phyloP scores from a whole-genome alignment of 345 rosid species.

The Cardamine chenopodiifolia region DNA sequence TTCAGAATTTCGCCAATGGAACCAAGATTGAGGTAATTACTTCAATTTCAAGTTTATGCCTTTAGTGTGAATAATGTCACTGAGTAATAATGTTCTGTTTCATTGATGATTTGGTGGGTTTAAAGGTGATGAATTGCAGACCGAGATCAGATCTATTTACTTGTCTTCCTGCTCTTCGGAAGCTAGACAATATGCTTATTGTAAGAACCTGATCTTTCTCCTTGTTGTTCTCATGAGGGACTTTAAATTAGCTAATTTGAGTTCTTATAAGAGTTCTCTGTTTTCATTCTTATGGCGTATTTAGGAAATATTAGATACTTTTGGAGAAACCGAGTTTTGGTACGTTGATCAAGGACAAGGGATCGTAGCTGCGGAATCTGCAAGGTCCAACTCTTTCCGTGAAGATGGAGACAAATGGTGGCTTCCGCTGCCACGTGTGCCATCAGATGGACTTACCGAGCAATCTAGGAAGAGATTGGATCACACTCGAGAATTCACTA shows the following conservation, averaged over 20 bases:
- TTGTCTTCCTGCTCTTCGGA: slow-evolving; percentile 88
- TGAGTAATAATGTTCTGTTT: slow-evolving; percentile 5
- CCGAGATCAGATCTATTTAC: slow-evolving; percentile 85
- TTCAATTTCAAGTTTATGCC: not conserved
- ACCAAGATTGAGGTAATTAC: slow-evolving; percentile 82
- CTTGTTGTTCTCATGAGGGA: not conserved
- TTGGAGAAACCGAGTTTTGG: slow-evolving; percentile 81
- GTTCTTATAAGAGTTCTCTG: not conserved
- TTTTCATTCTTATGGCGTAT: not conserved
- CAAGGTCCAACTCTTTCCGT: slow-evolving; percentile 78
- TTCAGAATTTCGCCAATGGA: slow-evolving; percentile 85
- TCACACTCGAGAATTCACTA: slow-evolving; percentile 78
- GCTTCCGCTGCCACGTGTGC: slow-evolving; percentile 97
- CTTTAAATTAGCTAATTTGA: not conserved
- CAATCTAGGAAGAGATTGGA: slow-evolving; percentile 72
- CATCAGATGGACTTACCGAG: slow-evolving; percentile 73
- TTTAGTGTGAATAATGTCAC: not conserved
- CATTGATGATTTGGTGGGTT: slow-evolving; percentile 3
- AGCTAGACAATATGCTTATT: slow-evolving; percentile 90
- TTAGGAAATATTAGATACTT: slow-evolving; percentile 87
- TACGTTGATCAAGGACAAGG: slow-evolving; percentile 99
- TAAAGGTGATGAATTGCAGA: slow-evolving; percentile 94
- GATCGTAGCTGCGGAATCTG: slow-evolving; percentile 65
- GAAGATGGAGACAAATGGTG: slow-evolving; percentile 98
- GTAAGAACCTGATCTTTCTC: slow-evolving; percentile 54